Conservation (phyloP, 805 yeast species). For the Kuraishia ogatae region DNA sequence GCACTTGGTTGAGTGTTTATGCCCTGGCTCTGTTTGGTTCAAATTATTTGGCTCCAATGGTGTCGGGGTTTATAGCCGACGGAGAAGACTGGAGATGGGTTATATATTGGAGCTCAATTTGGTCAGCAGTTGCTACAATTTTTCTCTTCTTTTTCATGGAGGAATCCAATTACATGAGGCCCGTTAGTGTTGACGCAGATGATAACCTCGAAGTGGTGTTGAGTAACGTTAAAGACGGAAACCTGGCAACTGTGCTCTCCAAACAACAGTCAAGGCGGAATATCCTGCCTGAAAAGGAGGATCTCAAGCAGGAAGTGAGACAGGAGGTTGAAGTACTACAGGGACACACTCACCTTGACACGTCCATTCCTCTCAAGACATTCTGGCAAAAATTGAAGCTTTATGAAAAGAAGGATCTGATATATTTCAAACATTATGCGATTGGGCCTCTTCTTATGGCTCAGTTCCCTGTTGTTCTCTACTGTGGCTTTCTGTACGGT, state of each 20-base stretch:
- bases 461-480: constrained; percentile 45
- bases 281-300: not conserved
- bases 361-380: constrained; percentile 1
- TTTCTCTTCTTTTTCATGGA: constrained; percentile 33
- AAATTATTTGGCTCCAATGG: constrained; percentile 40
- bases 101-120: constrained; percentile 34
- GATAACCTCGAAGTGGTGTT: not conserved
- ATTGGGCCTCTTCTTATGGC: constrained; percentile 31
- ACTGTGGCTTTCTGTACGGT: constrained; percentile 52
- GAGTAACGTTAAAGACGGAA: constrained; percentile 1
- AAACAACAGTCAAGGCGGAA: not conserved
- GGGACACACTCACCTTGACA: not conserved
- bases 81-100: constrained; percentile 40
- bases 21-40: constrained; percentile 37
- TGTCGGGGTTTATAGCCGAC: constrained; percentile 39
- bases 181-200: not conserved
- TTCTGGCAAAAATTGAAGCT: constrained; percentile 24
- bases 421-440: constrained; percentile 21
- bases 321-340: not conserved
- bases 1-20: constrained; percentile 26
- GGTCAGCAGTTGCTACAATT: constrained; percentile 25
- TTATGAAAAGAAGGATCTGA: constrained; percentile 17
- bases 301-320: not conserved
- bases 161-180: constrained; percentile 30
- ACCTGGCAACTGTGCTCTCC: not conserved